phyloP scores from a whole-genome alignment of 2,329 filamentous ascomycete genomes.

The Ophiostoma populinum region DNA sequence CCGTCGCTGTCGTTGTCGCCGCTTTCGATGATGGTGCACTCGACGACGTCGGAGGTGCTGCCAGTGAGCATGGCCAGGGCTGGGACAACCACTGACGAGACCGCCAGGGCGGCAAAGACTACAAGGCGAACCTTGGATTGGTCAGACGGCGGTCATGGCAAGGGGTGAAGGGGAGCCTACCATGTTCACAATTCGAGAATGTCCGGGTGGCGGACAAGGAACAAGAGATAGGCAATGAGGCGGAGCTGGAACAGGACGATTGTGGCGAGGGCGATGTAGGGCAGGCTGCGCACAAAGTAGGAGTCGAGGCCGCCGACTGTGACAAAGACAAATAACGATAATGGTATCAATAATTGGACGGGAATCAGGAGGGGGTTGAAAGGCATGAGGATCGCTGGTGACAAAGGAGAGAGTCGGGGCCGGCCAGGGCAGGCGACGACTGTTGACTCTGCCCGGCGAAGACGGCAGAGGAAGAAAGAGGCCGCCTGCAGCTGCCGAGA shows the following conservation, averaged over 20 bases:
- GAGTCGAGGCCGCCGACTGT: slow-evolving; percentile 4
- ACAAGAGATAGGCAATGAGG: slow-evolving; percentile 5
- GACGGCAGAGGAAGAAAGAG: too few species aligned
- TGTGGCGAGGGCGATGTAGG: neutral
- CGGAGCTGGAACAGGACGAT: slow-evolving; percentile 3
- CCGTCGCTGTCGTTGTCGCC: too few species aligned
- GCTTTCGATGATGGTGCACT: too few species aligned
- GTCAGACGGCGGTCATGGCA: too few species aligned
- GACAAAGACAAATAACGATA: slow-evolving; percentile 1
- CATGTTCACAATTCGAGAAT: slow-evolving; percentile 1
- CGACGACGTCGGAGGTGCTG: too few species aligned
- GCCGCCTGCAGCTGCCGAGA: too few species aligned
- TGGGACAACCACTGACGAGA: too few species aligned
- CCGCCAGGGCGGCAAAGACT: too few species aligned
- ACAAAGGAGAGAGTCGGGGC: neutral
- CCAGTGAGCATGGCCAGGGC: too few species aligned
- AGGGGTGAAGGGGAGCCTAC: neutral
- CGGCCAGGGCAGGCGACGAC: neutral
- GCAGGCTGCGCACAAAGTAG: neutral
- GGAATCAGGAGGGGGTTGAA: slow-evolving; percentile 4
- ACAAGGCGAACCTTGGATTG: too few species aligned
- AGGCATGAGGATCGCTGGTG: neutral
- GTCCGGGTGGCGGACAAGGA: neutral
- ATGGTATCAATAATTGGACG: slow-evolving; percentile 1
- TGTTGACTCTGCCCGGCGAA: too few species aligned